Conservation (phyloP, 2,329 filamentous ascomycete genomes). For the Talaromyces pinophilus region DNA sequence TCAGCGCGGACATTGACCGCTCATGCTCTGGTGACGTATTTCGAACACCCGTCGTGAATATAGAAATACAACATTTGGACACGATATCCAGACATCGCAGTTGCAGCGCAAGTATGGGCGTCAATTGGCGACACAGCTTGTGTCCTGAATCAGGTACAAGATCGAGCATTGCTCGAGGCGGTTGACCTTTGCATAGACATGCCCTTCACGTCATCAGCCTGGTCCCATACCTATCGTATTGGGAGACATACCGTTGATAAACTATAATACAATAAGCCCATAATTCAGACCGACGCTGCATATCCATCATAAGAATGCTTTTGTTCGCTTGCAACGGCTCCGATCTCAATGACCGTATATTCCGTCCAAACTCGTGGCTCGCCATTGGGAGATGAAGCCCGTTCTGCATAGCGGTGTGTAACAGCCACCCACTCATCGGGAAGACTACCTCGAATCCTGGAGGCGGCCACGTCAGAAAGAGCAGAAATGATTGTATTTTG, state of each 20-base stretch:
- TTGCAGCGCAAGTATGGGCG: constrained; percentile 38
- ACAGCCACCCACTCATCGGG: constrained; percentile 38
- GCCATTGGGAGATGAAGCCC: constrained; percentile 47
- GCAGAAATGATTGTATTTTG: constrained; percentile 40
- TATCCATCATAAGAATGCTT: constrained; percentile 37
- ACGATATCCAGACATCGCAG: constrained; percentile 42
- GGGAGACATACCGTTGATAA: constrained; percentile 39
- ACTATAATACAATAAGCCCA: constrained; percentile 45
- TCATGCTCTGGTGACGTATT: constrained; percentile 44
- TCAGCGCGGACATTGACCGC: constrained; percentile 38
- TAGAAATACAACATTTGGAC: constrained; percentile 38
- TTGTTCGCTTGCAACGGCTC: constrained; percentile 20
- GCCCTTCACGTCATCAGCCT: constrained; percentile 29
- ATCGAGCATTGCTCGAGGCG: constrained; percentile 37
- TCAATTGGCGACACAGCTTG: constrained; percentile 37
- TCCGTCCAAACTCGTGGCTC: constrained; percentile 44
- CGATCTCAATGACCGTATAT: constrained; percentile 30
- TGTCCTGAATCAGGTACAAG: constrained; percentile 41
- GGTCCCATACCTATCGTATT: not conserved
- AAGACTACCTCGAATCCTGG: constrained; percentile 42
- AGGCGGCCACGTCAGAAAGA: constrained; percentile 46
- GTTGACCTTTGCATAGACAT: constrained; percentile 42
- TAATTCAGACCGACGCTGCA: constrained; percentile 40
- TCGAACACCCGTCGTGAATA: constrained; percentile 42
- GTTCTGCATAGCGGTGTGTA: constrained; percentile 49